These are phyloP conservation scores for Lagenidium giganteum DNA, from an alignment of 352 stramenopile species.

Conservation along the genomic window DNA sequence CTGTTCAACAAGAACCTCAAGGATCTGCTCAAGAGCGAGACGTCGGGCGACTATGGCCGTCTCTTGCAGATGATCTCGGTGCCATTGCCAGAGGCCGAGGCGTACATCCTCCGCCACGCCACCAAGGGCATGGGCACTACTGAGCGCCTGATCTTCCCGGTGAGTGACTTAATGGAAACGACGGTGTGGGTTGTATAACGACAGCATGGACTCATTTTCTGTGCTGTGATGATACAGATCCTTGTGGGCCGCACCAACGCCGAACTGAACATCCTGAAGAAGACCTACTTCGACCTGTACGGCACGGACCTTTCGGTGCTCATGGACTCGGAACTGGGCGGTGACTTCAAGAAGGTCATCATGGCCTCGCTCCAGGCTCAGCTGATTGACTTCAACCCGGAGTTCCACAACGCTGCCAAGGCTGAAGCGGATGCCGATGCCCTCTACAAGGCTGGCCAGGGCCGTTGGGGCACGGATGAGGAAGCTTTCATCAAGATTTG, in stretches of 20 bases:
- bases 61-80: conserved; percentile 49
- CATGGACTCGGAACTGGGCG: conserved; percentile 53
- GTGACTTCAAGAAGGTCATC: conserved; percentile 74
- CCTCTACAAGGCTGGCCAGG: conserved; percentile 69
- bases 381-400: conserved; percentile 44
- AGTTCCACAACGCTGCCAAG: conserved; percentile 53
- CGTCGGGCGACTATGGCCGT: conserved; percentile 55
- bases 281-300: conserved; percentile 67
- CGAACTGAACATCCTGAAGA: conserved; percentile 77
- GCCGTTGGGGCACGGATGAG: conserved; percentile 65
- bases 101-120: conserved; percentile 48
- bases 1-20: conserved; percentile 54
- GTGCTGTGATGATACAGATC: no score
- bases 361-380: conserved; percentile 57
- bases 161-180: background rate
- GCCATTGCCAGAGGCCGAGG: conserved; percentile 61
- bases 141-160: conserved; percentile 68
- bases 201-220: background rate
- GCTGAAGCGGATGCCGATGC: conserved; percentile 49
- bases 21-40: conserved; percentile 56
- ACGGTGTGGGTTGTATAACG: background rate
- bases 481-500: conserved; percentile 53
- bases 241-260: conserved; percentile 61
- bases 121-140: conserved; percentile 67
- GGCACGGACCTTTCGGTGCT: conserved; percentile 50